Conservation (phyloP, 1,284 basidiomycete genomes). For the Mycosarcoma mackinlayi region DNA sequence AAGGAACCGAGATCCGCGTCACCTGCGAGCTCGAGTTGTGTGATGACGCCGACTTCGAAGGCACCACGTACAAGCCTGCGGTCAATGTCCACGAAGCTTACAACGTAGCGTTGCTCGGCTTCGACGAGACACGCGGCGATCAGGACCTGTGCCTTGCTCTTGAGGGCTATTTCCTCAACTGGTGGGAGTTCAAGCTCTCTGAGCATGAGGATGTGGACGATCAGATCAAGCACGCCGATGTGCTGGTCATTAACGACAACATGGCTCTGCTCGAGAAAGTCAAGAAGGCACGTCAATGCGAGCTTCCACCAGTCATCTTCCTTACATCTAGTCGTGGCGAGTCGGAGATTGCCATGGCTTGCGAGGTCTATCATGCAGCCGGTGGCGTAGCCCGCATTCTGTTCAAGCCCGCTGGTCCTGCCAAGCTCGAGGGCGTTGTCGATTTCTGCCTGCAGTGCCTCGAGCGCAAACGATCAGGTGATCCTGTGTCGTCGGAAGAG, state of each 20-base stretch:
- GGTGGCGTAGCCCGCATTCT: conserved; percentile 87
- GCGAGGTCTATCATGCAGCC: conserved; percentile 77
- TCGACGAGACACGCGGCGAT: conserved; percentile 77
- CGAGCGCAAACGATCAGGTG: conserved; percentile 52
- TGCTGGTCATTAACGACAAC: conserved; percentile 87
- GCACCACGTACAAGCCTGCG: conserved; percentile 69
- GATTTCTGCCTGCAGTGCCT: conserved; percentile 78
- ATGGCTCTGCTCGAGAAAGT: conserved; percentile 71
- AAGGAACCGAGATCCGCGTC: conserved; percentile 92
- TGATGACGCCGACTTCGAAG: conserved; percentile 48
- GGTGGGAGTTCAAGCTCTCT: conserved; percentile 79
- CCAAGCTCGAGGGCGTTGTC: conserved; percentile 77
- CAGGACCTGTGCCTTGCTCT: conserved; percentile 77
- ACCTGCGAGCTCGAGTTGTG: conserved; percentile 80
- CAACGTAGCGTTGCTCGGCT: conserved; percentile 79
- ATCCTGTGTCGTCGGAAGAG: conserved; percentile 43
- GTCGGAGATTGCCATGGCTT: conserved; percentile 74
- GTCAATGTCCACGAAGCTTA: conserved; percentile 70
- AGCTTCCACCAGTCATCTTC: conserved; percentile 78
- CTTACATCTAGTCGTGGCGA: conserved; percentile 79
- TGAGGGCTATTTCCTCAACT: conserved; percentile 76
- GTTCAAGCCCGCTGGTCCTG: conserved; percentile 89
- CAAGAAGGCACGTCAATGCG: conserved; percentile 18
- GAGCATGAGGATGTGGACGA: conserved; percentile 14
- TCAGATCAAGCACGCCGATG: conserved; percentile 72